Evolutionary conservation across 2,329 filamentous ascomycete genomes (phyloP).

Genomic region (Xylariomycetidae sp.): DNA sequence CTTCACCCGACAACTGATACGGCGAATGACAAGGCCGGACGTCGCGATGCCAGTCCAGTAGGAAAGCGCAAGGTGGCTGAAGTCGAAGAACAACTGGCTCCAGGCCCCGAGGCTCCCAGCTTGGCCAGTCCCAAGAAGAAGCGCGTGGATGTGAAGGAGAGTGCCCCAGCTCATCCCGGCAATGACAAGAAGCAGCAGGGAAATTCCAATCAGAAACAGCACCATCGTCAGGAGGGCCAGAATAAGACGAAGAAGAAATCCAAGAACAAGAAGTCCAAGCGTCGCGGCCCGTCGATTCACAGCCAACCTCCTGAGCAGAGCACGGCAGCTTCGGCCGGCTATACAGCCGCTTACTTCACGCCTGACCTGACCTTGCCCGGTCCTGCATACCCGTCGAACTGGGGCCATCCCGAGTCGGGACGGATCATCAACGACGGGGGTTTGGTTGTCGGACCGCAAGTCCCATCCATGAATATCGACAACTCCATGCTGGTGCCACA

Average conservation of each 20-base stretch:
- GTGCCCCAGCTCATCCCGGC: not conserved
- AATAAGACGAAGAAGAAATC: constrained; percentile 1
- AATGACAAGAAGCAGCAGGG: not conserved
- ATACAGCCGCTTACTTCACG: constrained; percentile 1
- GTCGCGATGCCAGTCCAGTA: too few species aligned
- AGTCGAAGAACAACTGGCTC: not conserved
- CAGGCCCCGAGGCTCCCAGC: not conserved
- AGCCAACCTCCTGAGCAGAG: too few species aligned
- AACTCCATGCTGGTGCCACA: too few species aligned
- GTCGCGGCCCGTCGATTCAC: too few species aligned
- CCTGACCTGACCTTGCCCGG: constrained; percentile 1
- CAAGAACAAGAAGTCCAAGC: not conserved
- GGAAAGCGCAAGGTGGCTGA: constrained; percentile 11
- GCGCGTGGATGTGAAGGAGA: not conserved
- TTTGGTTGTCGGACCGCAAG: too few species aligned
- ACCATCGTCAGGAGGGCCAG: constrained; percentile 5
- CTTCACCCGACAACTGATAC: too few species aligned
- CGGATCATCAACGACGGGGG: too few species aligned
- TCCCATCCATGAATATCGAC: too few species aligned
- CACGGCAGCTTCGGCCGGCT: not conserved
- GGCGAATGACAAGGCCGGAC: too few species aligned
- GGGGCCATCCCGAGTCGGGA: too few species aligned
- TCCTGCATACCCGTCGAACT: too few species aligned
- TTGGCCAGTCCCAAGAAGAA: constrained; percentile 7
- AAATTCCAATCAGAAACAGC: constrained; percentile 1